Conservation (phyloP, 805 yeast species). For the Candida ipomoeae region DNA sequence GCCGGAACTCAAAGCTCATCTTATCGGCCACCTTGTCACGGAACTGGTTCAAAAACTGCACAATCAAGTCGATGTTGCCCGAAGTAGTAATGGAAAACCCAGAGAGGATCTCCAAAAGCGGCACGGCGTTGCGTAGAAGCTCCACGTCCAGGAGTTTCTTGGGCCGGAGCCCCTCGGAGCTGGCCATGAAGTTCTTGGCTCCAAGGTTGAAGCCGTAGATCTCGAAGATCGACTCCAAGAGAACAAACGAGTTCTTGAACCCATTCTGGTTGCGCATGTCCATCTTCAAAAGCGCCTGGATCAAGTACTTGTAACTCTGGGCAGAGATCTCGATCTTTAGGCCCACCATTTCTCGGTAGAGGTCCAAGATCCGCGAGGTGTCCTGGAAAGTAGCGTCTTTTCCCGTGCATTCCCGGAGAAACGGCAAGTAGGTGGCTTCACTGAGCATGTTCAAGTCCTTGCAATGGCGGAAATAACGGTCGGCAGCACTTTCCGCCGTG, state of each 20-base stretch:
- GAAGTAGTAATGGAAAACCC: constrained; percentile 19
- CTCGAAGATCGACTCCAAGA: constrained; percentile 29
- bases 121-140: constrained; percentile 16
- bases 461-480: constrained; percentile 17
- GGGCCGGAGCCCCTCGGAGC: neutral
- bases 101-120: constrained; percentile 26
- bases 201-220: constrained; percentile 24
- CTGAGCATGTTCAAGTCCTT: constrained; percentile 15
- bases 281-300: constrained; percentile 27
- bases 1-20: constrained; percentile 21
- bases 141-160: constrained; percentile 8
- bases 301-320: constrained; percentile 28
- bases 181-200: constrained; percentile 3
- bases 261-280: constrained; percentile 22
- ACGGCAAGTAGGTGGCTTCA: constrained; percentile 30
- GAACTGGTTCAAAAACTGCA: constrained; percentile 27
- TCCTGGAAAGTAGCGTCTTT: constrained; percentile 16
- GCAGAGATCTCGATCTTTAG: constrained; percentile 23
- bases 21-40: constrained; percentile 20
- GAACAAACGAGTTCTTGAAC: constrained; percentile 27
- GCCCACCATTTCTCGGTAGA: constrained; percentile 34
- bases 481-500: constrained; percentile 17
- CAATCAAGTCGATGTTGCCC: constrained; percentile 23
- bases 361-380: constrained; percentile 23
- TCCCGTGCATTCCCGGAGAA: constrained; percentile 21